Base-by-base conservation (phyloP, 2,329 filamentous ascomycete species). In the Periconia digitata region DNA sequence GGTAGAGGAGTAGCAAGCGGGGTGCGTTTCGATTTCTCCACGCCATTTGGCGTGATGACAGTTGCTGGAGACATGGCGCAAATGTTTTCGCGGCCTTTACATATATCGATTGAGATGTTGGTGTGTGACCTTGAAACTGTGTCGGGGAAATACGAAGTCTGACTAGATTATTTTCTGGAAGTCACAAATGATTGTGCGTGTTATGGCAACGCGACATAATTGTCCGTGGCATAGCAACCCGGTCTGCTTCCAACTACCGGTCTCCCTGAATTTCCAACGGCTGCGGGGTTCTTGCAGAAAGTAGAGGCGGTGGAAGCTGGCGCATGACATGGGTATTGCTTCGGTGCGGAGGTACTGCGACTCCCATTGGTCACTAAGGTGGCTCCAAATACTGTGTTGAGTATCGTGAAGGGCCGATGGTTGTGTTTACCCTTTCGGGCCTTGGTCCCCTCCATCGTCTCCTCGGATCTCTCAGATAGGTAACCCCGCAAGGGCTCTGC, bases 1-100 rank as follows among this genome's bases (percentile, higher is more conserved):
- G 64, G 59, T 7, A 66, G 52, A 35, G 60, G 59, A n/a, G 61
- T 58, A 8, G 56, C 54, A 18, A 67, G 46, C 2, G 47, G 58
- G n/a, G 46, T 23, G 29, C 57, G 43, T 22, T 49, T 39, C 38
- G 44, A 34, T 43, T 50, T 36, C 15, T 23, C 21, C 20, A 41
- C 44, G 8, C 50, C 46, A 21, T 61, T 62, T 1, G 47, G 35
- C 15, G 42, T 50, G 17, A 47, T 45, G 22, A 50, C 24, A 8
- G 47, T 46, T 48, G 50, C 49, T 18, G 60, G 55, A 47, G 57
- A 51, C 60, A 65, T 63, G 12, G 21, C 53, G 42, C 45, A 10
- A 27, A 21, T 20, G 29, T 12, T 12, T 18, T 35, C 13, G 12
- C 32, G 42, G 24, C 6, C 6, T 40, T 23, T 24, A 32, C 10